Base-by-base conservation (phyloP, 2,329 filamentous ascomycete species). In the Bertia moriformis region DNA sequence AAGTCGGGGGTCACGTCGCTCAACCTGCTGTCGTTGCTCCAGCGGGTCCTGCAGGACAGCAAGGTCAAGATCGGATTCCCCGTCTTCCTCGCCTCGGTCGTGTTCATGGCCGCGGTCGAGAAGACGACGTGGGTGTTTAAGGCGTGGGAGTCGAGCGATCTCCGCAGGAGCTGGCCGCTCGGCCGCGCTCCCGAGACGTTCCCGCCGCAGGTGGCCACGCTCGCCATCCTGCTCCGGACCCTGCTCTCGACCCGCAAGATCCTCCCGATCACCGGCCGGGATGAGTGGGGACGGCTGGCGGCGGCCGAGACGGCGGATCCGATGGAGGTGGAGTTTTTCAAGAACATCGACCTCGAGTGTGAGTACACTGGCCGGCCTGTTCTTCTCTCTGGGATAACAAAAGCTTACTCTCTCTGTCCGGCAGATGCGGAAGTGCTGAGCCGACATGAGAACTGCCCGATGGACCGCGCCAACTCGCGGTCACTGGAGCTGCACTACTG, bases 101-200 rank as follows among this genome's bases (percentile, higher is more conserved):
- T 80, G 40, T 69, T 79, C 44, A 65, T 80, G 37, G 78, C 77
- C 49, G 78, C 73, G 45, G 63, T 79, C 13, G 76, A 81, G 50
- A 80, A 79, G 56, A 74, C 73, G 0, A 79, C 74, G 0, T 81
- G 75, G 76, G 69, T 72, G 1, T 79, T 79, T 57, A 77, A 78
- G 44, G 73, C 71, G 2, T 81, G 74, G 73, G 73, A 78, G 47
- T 71, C 78, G 50, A 66, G 73, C 40, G 68, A 70, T 38, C 63
- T 78, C 18, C 65, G 69, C 2, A 64, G 65, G 1, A 65, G 67
- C 33, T 80, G 75, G 75, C 76, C 76, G 3, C 60, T 80, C 3
- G 71, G 74, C 49, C 55, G 61, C 27, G 67, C 69, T 4, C 75
- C 75, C 0, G 57, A 61, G 38, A 60, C 62, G 38, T 80, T 72